phyloP scores from a whole-genome alignment of 208 protist species.

The Acanthamoeba royreba region DNA sequence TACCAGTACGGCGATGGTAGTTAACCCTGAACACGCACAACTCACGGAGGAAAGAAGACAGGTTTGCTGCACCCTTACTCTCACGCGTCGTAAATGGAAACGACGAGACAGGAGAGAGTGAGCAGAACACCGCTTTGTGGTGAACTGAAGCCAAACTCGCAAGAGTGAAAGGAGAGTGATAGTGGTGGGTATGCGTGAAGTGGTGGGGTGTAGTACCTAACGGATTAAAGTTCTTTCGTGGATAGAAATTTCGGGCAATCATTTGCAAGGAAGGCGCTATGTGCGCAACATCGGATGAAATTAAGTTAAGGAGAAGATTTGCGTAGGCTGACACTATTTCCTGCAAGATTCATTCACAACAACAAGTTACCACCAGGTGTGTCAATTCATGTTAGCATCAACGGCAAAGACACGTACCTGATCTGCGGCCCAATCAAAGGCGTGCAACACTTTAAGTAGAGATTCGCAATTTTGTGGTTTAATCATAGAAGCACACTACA shows the following conservation, averaged over 20 bases:
- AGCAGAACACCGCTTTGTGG: too few species aligned
- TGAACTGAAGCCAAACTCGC: too few species aligned
- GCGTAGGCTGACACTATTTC: neutral
- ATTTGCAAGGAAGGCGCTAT: neutral
- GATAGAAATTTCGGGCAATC: neutral
- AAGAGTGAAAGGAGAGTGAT: neutral
- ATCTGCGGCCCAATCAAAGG: conserved; percentile 12
- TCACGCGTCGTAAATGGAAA: too few species aligned
- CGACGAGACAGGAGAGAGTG: too few species aligned
- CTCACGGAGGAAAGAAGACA: too few species aligned
- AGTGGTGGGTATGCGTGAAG: neutral
- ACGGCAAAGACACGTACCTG: neutral
- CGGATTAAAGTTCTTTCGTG: neutral
- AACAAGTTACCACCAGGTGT: neutral
- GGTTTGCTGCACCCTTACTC: too few species aligned
- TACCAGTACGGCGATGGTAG: too few species aligned
- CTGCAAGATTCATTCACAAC: neutral
- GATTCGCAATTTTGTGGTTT: neutral
- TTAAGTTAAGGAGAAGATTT: conserved; percentile 28
- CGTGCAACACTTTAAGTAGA: neutral
- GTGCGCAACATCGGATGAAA: neutral
- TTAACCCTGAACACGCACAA: too few species aligned
- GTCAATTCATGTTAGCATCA: neutral
- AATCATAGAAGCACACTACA: neutral
- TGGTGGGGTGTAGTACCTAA: neutral